Evolutionary conservation across 2,329 filamentous ascomycete genomes (phyloP).

Genomic region (Penicillium olsonii): DNA sequence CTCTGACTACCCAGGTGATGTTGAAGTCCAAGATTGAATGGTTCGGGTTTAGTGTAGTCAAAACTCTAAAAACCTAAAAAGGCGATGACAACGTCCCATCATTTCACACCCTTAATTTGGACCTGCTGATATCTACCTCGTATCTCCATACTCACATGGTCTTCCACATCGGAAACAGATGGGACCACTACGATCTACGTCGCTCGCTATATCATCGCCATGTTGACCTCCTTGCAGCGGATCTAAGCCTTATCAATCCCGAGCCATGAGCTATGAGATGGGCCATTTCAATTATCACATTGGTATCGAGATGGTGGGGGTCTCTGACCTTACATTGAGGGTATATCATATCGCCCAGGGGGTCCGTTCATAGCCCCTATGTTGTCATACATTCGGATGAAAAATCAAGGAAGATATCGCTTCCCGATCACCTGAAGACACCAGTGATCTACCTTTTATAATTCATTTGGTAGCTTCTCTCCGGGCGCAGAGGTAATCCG

Average conservation of each 20-base stretch:
- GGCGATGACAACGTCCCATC: not conserved
- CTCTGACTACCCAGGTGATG: not conserved
- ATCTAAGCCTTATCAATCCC: not conserved
- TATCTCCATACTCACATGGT: not conserved
- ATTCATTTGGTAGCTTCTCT: not conserved
- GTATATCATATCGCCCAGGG: not conserved
- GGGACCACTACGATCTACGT: not conserved
- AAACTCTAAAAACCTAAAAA: not conserved
- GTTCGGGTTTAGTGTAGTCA: not conserved
- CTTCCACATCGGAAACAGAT: not conserved
- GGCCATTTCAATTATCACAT: not conserved
- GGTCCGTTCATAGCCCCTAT: not conserved
- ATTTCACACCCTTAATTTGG: not conserved
- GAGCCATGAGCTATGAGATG: not conserved
- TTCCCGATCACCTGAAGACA: not conserved
- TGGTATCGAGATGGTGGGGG: not conserved
- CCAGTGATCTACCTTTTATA: not conserved
- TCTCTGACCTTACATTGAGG: not conserved
- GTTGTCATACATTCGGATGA: not conserved
- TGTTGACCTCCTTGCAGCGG: not conserved
- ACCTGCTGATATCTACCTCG: too few relatives aligned
- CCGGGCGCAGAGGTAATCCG: too few relatives aligned
- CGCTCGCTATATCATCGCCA: not conserved
- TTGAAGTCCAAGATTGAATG: not conserved
- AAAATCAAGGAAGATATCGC: not conserved